These are phyloP conservation scores for Blastobotrys mokoenaii DNA, from an alignment of 805 yeast species.

Conservation along the genomic window DNA sequence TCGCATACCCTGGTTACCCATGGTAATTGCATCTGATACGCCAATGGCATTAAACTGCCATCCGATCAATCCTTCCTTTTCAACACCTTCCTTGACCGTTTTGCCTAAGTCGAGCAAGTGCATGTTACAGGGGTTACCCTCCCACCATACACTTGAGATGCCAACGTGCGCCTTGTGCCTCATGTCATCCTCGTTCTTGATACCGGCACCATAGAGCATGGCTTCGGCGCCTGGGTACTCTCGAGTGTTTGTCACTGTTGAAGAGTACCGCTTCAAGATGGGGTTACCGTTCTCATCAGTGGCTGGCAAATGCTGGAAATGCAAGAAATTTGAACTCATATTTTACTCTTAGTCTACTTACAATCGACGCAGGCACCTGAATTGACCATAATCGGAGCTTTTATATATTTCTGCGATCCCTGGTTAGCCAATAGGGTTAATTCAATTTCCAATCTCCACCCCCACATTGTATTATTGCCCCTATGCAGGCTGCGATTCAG, in stretches of 20 bases:
- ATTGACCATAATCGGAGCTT: too few species aligned
- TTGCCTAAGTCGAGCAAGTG: constrained; percentile 82
- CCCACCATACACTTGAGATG: constrained; percentile 97
- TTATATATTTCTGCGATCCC: neutral
- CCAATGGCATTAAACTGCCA: constrained; percentile 97
- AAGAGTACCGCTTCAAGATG: constrained; percentile 8
- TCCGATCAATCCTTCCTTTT: constrained; percentile 80
- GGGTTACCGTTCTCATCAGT: constrained; percentile 5
- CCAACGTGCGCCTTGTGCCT: constrained; percentile 85
- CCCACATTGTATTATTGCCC: too few species aligned
- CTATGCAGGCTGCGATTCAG: too few species aligned
- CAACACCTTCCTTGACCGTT: constrained; percentile 66
- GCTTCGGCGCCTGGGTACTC: constrained; percentile 36
- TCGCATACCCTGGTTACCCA: constrained; percentile 96
- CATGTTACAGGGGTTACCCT: constrained; percentile 97
- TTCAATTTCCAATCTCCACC: neutral
- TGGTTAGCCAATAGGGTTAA: neutral
- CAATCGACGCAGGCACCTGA: too few species aligned
- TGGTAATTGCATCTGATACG: constrained; percentile 93
- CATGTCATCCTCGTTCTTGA: constrained; percentile 43
- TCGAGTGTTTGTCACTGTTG: constrained; percentile 8
- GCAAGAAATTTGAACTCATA: constrained; percentile 3
- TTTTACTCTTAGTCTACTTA: neutral
- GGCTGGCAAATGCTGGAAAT: constrained; percentile 2
- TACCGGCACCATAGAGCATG: constrained; percentile 92